Percentiles rank a stretch among this genome's conserved stretches.
These are phyloP conservation scores for Dalbergia cultrata DNA, from an alignment of 306 rosid genomes.

Conservation along the genomic window DNA sequence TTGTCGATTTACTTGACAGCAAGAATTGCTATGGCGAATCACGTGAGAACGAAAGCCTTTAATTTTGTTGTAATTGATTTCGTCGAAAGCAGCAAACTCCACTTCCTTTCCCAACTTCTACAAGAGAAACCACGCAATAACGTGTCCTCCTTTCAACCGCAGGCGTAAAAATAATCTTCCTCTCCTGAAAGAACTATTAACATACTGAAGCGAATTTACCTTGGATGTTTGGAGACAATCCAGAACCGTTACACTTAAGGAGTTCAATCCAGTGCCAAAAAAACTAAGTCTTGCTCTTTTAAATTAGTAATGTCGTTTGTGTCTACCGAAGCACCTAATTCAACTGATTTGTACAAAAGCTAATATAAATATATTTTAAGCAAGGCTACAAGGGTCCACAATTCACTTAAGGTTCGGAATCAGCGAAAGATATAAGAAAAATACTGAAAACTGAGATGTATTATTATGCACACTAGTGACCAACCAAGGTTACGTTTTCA, in stretches of 20 bases:
- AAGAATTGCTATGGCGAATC: neutral
- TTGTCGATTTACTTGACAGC: neutral
- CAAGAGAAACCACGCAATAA: neutral
- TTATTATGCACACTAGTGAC: slow-evolving; percentile 46
- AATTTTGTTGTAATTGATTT: neutral
- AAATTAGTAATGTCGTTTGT: slow-evolving; percentile 28
- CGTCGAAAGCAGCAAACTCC: neutral
- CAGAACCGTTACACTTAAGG: slow-evolving; percentile 7
- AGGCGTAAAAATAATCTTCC: neutral
- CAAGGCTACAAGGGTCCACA: slow-evolving; percentile 12
- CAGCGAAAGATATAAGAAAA: neutral
- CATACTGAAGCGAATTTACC: neutral
- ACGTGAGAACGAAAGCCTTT: neutral
- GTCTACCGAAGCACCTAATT: slow-evolving; percentile 21
- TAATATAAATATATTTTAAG: slow-evolving; percentile 39
- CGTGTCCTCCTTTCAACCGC: neutral
- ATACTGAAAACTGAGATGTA: slow-evolving; percentile 24
- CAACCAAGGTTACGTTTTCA: slow-evolving; percentile 41
- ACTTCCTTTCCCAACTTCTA: neutral
- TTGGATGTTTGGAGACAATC: slow-evolving; percentile 14
- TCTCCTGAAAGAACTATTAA: neutral
- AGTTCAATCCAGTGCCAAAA: neutral
- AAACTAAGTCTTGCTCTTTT: slow-evolving; percentile 36
- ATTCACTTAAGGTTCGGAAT: neutral
- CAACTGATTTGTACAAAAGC: slow-evolving; percentile 40